These are phyloP conservation scores for Colletotrichum echinochloae DNA, from an alignment of 2,329 filamentous ascomycete species.

Conservation along the genomic window DNA sequence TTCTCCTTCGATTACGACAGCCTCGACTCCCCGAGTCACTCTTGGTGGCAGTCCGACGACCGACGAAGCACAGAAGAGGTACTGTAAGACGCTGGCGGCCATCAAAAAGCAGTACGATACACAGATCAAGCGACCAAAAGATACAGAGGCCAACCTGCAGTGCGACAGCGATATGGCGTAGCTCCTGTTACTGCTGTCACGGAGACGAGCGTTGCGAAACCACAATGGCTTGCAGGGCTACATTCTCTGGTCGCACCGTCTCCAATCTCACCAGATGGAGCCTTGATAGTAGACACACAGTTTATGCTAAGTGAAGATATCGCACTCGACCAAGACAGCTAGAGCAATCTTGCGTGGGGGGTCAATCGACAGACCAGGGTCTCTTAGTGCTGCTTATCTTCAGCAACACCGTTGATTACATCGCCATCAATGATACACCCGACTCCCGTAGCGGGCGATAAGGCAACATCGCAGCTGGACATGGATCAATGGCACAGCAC, in stretches of 20 bases:
- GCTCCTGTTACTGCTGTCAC: not conserved
- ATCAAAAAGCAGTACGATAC: not conserved
- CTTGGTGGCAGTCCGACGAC: not conserved
- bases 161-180: not conserved
- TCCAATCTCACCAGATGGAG: not conserved
- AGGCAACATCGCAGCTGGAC: no score
- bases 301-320: not conserved
- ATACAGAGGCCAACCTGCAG: not conserved
- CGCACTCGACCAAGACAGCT: not conserved
- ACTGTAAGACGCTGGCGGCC: not conserved
- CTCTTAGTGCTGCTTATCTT: slow-evolving; percentile 24
- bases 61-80: not conserved
- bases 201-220: not conserved
- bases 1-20: not conserved
- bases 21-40: not conserved
- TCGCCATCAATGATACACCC: not conserved
- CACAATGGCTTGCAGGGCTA: not conserved
- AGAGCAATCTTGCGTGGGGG: slow-evolving; percentile 7
- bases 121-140: not conserved
- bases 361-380: not conserved
- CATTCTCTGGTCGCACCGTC: not conserved
- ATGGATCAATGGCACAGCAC: no score
- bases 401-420: not conserved
- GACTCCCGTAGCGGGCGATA: slow-evolving; percentile 12
- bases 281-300: not conserved